Base-by-base conservation (phyloP, 2,329 filamentous ascomycete genomes). In the Fusarium udum region DNA sequence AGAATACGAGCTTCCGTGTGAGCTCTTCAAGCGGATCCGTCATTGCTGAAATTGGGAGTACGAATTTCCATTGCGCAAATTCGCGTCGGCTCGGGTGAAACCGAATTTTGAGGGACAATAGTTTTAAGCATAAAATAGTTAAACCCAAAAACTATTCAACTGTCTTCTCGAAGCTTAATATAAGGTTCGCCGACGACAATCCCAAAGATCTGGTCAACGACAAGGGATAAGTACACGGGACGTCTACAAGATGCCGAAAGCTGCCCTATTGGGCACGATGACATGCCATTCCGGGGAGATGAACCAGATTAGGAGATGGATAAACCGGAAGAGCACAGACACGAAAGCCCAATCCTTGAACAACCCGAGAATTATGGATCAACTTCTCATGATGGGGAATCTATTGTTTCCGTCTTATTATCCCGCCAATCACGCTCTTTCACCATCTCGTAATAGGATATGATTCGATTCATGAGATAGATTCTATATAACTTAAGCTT, bases 341-440 rank as follows among this genome's bases (percentile, higher is more conserved):
- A 39, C 2, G 18, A 14, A 18, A 18, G 51, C 20, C 51, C 2
- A 8, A 1, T n/a, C 34, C 34, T 55, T 18, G 24, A 40, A 26
- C 0, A n/a, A 2, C 7, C 24, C 24, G 26, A 28, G 20, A 40
- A n/a, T 55, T 40, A 55, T 55, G 51, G 56, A 32, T 32, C n/a
- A 18, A 0, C 0, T 20, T 13, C 16, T 24, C 20, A 20, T 2
- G 31, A 43, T 45, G 32, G 31, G 24, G 18, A 37, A 7, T 4
- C 49, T 45, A 31, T 45, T 45, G 49, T 34, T 48, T 34, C 24
- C 16, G 24, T 22, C 4, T 34, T 45, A 26, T 69, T 70, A 66
- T 70, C 51, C 68, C 66, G 61, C 68, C 68, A 70, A 71, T 71
- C 3, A 52, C 16, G 2, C 31, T 26, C 12, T 5, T 26, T 10